A percentile compares a stretch with the other conserved stretches of the same genome.
These are phyloP conservation scores for Vitis cinerea DNA, from an alignment of 164 flowering plant species.

Conservation along the genomic window DNA sequence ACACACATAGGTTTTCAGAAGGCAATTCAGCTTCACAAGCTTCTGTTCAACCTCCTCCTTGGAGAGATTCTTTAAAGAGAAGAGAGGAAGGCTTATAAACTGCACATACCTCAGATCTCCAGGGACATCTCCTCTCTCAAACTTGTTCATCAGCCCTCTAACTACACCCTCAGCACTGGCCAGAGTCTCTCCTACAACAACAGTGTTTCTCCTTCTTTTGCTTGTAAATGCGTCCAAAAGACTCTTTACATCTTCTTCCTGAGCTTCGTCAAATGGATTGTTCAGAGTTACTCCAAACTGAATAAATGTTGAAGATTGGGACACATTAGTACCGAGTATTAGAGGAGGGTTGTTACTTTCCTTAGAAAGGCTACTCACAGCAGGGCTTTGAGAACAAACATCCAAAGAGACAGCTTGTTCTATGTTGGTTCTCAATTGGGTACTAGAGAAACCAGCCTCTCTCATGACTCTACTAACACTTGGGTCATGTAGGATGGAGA, in stretches of 20 bases:
- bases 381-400: conserved; percentile 31
- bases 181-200: conserved; percentile 58
- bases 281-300: conserved; percentile 17
- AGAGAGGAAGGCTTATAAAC: conserved; percentile 56
- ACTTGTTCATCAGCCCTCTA: conserved; percentile 51
- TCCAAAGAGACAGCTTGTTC: conserved; percentile 70
- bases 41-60: conserved; percentile 65
- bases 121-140: conserved; percentile 59
- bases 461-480: conserved; percentile 98
- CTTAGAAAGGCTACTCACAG: conserved; percentile 24
- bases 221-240: conserved; percentile 45
- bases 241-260: conserved; percentile 49
- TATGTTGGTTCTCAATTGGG: conserved; percentile 72
- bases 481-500: conserved; percentile 93
- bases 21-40: conserved; percentile 53
- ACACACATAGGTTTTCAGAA: conserved; percentile 43
- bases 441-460: conserved; percentile 89
- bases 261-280: conserved; percentile 27
- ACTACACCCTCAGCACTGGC: conserved; percentile 50
- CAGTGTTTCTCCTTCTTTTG: conserved; percentile 48
- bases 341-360: conserved; percentile 28
- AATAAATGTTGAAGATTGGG: conserved; percentile 20
- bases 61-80: conserved; percentile 37
- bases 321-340: conserved; percentile 14
- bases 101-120: conserved; percentile 40